Evolutionary conservation across 148 eudicot species (phyloP).

Genomic region (Rhododendron henanense): DNA sequence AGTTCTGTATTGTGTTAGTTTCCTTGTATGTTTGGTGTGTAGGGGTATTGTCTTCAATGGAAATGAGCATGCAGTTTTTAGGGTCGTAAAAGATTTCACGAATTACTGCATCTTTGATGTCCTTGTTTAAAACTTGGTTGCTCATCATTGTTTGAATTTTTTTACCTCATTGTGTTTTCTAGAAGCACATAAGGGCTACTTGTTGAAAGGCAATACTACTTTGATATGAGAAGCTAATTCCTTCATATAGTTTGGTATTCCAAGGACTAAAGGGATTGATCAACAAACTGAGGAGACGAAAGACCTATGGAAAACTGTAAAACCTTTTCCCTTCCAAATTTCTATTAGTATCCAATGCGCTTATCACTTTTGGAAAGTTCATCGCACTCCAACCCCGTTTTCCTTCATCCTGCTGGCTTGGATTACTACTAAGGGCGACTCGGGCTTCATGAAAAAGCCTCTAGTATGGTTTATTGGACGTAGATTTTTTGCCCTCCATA

Average conservation of each 20-base stretch:
- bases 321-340: too few species aligned
- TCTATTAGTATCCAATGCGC: too few species aligned
- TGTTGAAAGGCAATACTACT: background rate
- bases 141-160: background rate
- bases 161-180: background rate
- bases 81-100: background rate
- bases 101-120: background rate
- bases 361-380: too few species aligned
- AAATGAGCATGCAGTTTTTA: background rate
- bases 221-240: background rate
- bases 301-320: too few species aligned
- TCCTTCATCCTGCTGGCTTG: too few species aligned
- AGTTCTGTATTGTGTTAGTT: background rate
- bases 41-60: background rate
- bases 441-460: too few species aligned
- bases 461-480: too few species aligned
- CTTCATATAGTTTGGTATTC: background rate
- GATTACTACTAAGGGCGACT: too few species aligned
- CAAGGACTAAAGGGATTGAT: too few species aligned
- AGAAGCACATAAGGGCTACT: background rate
- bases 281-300: too few species aligned
- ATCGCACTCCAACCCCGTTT: too few species aligned
- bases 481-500: background rate
- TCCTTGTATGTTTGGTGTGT: background rate
- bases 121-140: background rate